Base-by-base conservation (phyloP, 768 basidiomycete species). In the Bullera alba region DNA sequence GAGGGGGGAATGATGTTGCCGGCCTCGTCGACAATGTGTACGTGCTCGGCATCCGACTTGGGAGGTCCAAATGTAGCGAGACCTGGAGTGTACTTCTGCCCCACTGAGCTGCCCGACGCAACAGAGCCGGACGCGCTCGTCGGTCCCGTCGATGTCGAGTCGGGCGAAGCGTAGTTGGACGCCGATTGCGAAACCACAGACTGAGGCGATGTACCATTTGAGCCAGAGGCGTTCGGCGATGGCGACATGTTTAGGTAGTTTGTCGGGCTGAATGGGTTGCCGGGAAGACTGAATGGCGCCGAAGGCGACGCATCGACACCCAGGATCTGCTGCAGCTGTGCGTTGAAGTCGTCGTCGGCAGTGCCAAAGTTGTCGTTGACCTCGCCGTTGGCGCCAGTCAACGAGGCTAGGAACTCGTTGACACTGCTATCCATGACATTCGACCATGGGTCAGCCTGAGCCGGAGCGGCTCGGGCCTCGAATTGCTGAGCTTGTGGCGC, bases 191-290 rank as follows among this genome's bases (percentile, higher is more conserved):
- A n/a, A 21, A 10, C 16, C 21, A 26, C 23, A 29, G 51, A 48
- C 44, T 8, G 61, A 59, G 30, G 49, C 38, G 57, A 58, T 46
- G 53, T 49, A 17, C 32, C 36, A 36, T 53, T 52, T n/a, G 61
- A 61, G 2, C 26, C 43, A 12, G 57, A 42, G 30, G 47, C 42
- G 41, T 60, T 48, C 1, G 69, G 58, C 22, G 68, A 69, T 1
- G 70, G 70, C 6, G 63, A 65, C 48, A 64, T 63, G 54, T 67
- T 67, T 44, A 71, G 60, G 52, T 67, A 69, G 19, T 65, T 65
- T 27, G 53, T 60, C 12, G 70, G 67, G 25, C 63, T 65, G 48
- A 71, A 70, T 0, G 46, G 42, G 30, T 42, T 42, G 6, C 27
- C 42, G 2, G 36, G 43, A 2, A 58, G 42, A 43, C 48, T 54